A percentile compares a stretch with the other conserved stretches of the same genome.
Evolutionary conservation across 2,329 filamentous ascomycete species (phyloP).

Genomic region (Botrytis squamosa): DNA sequence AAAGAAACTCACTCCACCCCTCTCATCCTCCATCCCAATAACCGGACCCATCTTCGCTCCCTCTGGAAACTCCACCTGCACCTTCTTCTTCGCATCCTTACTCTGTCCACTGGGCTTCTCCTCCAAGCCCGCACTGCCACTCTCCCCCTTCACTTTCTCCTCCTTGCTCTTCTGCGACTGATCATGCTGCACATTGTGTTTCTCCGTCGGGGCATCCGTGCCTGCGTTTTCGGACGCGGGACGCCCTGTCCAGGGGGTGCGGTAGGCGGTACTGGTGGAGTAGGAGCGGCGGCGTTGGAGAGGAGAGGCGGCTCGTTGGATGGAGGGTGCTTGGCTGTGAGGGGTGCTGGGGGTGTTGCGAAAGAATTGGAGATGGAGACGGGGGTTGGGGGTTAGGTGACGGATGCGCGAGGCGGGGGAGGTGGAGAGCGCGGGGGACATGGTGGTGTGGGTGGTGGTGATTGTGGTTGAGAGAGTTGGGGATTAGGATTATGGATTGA

Average conservation of each 20-base stretch:
- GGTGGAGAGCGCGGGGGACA: background rate
- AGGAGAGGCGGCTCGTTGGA: background rate
- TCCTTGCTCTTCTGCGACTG: background rate
- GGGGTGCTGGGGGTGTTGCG: background rate
- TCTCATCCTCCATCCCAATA: constrained; percentile 22
- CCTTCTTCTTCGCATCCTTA: background rate
- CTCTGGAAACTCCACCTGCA: constrained; percentile 9
- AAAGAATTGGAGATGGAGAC: constrained; percentile 3
- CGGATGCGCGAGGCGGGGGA: background rate
- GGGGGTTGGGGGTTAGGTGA: constrained; percentile 9
- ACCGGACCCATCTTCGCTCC: background rate
- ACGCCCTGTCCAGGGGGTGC: background rate
- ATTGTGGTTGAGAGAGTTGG: background rate
- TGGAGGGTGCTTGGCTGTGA: too few relatives aligned
- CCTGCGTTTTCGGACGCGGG: background rate
- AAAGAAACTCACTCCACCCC: constrained; percentile 16
- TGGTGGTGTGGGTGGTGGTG: background rate
- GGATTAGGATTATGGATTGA: background rate
- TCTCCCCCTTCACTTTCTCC: background rate
- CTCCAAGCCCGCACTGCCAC: background rate
- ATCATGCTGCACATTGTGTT: constrained; percentile 6
- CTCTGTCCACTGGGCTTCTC: background rate
- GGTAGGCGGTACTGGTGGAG: background rate
- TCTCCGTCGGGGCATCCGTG: background rate
- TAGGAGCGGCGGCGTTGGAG: background rate